Conservation (phyloP, 768 basidiomycete species). For the Tubosaeta sp. region DNA sequence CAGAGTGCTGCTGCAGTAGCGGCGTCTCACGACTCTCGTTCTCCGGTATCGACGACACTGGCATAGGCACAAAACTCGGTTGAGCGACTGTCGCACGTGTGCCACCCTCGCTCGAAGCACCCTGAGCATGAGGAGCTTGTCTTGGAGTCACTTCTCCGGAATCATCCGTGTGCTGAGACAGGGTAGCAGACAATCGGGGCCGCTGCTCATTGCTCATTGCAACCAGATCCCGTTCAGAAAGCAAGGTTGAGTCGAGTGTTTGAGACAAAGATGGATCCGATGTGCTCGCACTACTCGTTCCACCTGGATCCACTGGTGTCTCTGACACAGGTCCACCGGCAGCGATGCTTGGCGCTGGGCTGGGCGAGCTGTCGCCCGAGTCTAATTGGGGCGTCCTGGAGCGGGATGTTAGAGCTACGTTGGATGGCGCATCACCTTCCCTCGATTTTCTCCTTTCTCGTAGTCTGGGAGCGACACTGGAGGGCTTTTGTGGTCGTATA, state of each 20-base stretch:
- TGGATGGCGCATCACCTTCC: slow-evolving; percentile 2
- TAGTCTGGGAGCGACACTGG: slow-evolving; percentile 1
- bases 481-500: slow-evolving; percentile 1
- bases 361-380: background rate
- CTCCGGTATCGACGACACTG: background rate
- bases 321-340: slow-evolving; percentile 5
- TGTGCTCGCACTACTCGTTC: background rate
- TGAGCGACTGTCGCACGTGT: background rate
- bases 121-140: slow-evolving; percentile 8
- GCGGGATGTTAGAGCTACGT: slow-evolving; percentile 6
- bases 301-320: slow-evolving; percentile 20
- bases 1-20: slow-evolving; percentile 1
- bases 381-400: slow-evolving; percentile 18
- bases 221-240: background rate
- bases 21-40: slow-evolving; percentile 9
- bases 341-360: background rate
- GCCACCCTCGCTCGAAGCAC: background rate
- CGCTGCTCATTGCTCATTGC: background rate
- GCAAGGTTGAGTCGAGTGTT: slow-evolving; percentile 4
- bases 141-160: slow-evolving; percentile 15
- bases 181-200: background rate
- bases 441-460: slow-evolving; percentile 10
- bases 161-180: slow-evolving; percentile 4
- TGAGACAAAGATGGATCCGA: slow-evolving; percentile 3
- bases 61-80: background rate